A percentile compares a stretch with the other conserved stretches of the same genome.
Evolutionary conservation across 441 rosid species (phyloP).

Genomic region (Mallotus repandus): DNA sequence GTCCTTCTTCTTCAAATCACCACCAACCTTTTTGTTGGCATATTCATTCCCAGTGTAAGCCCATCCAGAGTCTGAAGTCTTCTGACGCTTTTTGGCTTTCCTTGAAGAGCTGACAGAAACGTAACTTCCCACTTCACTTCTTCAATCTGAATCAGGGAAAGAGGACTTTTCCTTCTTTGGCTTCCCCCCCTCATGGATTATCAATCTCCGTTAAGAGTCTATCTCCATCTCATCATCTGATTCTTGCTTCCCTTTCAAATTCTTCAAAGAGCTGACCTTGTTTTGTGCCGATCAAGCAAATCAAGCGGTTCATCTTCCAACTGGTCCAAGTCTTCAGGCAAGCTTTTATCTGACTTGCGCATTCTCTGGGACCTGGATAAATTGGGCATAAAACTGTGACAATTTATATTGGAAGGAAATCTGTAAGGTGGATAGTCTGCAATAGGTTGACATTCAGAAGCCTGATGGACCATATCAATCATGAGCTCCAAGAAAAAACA

Average conservation of each 20-base stretch:
- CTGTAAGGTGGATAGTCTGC: not conserved
- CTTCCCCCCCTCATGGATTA: constrained; percentile 62
- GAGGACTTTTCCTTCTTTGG: constrained; percentile 40
- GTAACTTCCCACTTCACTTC: constrained; percentile 58
- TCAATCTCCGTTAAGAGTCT: constrained; percentile 74
- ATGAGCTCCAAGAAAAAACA: not conserved
- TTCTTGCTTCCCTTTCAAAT: constrained; percentile 57
- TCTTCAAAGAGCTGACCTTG: constrained; percentile 63
- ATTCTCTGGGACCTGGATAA: constrained; percentile 53
- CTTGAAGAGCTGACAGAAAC: constrained; percentile 47
- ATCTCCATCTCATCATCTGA: constrained; percentile 85
- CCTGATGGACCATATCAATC: not conserved
- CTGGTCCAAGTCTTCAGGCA: constrained; percentile 72
- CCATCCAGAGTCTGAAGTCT: too few species aligned
- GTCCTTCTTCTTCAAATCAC: constrained; percentile 82
- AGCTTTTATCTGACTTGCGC: constrained; percentile 51
- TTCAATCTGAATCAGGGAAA: constrained; percentile 48
- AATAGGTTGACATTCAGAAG: too few species aligned
- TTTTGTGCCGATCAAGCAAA: constrained; percentile 74
- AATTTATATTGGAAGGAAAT: constrained; percentile 10
- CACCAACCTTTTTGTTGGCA: constrained; percentile 87
- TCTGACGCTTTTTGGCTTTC: too few species aligned
- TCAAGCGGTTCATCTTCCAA: constrained; percentile 92
- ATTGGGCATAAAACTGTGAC: not conserved
- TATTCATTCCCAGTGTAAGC: constrained; percentile 89